Evolutionary conservation across 768 basidiomycete species (phyloP), one percentile per base, ranked within the genome.

Genomic region (Macrolepiota albuminosa): DNA sequence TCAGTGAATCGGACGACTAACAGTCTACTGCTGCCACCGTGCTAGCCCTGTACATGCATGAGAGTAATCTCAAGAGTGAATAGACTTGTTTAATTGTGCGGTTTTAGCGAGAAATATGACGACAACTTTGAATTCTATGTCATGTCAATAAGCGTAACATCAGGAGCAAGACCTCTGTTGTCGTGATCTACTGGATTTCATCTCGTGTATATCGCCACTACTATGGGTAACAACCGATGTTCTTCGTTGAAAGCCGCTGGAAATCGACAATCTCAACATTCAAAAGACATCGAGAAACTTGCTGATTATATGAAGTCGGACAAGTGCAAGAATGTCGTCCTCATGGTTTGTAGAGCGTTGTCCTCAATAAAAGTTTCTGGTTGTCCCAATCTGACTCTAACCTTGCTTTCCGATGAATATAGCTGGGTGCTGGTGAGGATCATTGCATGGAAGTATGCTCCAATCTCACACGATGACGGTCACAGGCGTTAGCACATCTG

Each of bases 401-500:
- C 59, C 16, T 49, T 40, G 42, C 42, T 50, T 50, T 47, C 18
- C 42, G 21, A 36, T 49, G 46, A 51, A 48, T 64, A 18, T 66
- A 90, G 88, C 69, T 89, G 24, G 88, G 88, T 45, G 88, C 88
- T 61, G 88, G 87, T 88, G 65, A 64, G 80, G 64, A 40, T 51
- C 49, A 46, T 43, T 26, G 24, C 24, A 48, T 7, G 9, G 6
- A 31, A 34, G 14, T 26, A 26, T 36, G 36, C 6, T n/a, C 10
- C 10, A 29, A 29, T 34, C 37, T 36, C 34, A 39, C 13, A 39
- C 29, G n/a, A 37, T 42, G 37, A 7, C 8, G 29, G 3, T 42
- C 33, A 18, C 24, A 87, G 89, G 90, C 18, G 81, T 91, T 51
- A 89, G 87, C 62, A 92, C 90, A 6, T 80, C 87, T 33, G 90